Percentiles rank a stretch among this genome's conserved stretches.
Evolutionary conservation across 2,329 filamentous ascomycete genomes (phyloP).

Genomic region (Mycosphaerelloides madeirae): DNA sequence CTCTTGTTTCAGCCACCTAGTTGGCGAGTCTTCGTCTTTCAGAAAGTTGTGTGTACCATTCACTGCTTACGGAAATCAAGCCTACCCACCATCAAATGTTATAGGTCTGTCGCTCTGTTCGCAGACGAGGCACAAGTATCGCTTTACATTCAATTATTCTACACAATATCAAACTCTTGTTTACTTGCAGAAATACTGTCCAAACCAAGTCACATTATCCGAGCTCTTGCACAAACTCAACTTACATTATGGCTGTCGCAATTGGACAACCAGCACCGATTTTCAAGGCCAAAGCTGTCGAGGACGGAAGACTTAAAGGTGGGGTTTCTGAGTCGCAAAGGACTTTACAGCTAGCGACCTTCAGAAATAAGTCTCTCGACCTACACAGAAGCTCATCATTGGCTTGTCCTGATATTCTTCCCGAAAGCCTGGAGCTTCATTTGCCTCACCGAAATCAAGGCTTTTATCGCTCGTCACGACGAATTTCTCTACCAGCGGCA

Average conservation of each 20-base stretch:
- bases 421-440: conserved; percentile 66
- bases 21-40: too few relatives aligned
- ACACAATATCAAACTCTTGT: background rate
- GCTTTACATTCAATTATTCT: background rate
- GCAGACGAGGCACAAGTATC: conserved; percentile 2
- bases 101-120: background rate
- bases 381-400: conserved; percentile 40
- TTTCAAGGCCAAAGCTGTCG: conserved; percentile 26
- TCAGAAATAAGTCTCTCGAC: conserved; percentile 28
- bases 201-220: background rate
- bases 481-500: conserved; percentile 55
- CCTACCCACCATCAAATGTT: background rate
- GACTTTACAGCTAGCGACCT: conserved; percentile 1
- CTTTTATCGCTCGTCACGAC: conserved; percentile 58
- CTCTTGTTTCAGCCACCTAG: too few relatives aligned
- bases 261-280: conserved; percentile 28
- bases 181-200: background rate
- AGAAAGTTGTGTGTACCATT: too few relatives aligned
- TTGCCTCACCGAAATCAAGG: conserved; percentile 62
- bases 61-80: conserved; percentile 1
- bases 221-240: conserved; percentile 10
- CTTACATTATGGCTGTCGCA: too few relatives aligned
- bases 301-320: conserved; percentile 31
- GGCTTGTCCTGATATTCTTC: conserved; percentile 63
- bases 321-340: background rate